These are phyloP conservation scores for Pythium volutum DNA, from an alignment of 352 stramenopile genomes.

Conservation along the genomic window DNA sequence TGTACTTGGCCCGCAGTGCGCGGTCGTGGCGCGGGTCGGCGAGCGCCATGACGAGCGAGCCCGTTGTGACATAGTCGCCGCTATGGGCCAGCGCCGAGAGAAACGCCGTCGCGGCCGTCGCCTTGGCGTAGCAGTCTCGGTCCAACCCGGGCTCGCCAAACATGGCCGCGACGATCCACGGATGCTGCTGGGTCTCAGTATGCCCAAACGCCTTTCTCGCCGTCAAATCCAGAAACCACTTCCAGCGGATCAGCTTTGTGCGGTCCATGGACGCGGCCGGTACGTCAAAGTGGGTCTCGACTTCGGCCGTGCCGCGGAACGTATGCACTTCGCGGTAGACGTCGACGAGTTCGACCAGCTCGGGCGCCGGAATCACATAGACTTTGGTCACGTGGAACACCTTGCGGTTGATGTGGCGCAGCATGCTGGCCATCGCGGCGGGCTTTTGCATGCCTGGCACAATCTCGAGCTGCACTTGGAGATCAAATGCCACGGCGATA, in stretches of 20 bases:
- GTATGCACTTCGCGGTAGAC: neutral
- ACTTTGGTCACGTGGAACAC: neutral
- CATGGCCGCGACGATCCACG: conserved; percentile 1
- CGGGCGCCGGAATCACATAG: neutral
- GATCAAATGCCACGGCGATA: neutral
- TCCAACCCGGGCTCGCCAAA: neutral
- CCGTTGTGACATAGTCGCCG: neutral
- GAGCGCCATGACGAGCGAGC: neutral
- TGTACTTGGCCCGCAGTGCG: conserved; percentile 2
- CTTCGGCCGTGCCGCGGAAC: conserved; percentile 1
- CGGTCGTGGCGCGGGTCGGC: neutral
- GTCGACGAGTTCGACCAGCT: neutral
- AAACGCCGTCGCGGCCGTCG: neutral
- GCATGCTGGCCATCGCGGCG: neutral
- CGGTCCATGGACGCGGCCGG: neutral
- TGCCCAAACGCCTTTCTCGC: neutral
- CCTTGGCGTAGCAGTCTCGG: neutral
- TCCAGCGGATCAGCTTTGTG: neutral
- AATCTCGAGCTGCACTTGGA: neutral
- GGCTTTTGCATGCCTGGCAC: neutral
- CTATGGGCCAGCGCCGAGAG: conserved; percentile 1
- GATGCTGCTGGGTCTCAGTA: neutral
- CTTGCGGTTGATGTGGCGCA: neutral
- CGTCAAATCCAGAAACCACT: conserved; percentile 2
- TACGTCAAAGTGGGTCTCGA: neutral